A percentile compares a stretch with the other conserved stretches of the same genome.
Evolutionary conservation across 2,329 filamentous ascomycete genomes (phyloP).

Genomic region (Penicillium griseofulvum): DNA sequence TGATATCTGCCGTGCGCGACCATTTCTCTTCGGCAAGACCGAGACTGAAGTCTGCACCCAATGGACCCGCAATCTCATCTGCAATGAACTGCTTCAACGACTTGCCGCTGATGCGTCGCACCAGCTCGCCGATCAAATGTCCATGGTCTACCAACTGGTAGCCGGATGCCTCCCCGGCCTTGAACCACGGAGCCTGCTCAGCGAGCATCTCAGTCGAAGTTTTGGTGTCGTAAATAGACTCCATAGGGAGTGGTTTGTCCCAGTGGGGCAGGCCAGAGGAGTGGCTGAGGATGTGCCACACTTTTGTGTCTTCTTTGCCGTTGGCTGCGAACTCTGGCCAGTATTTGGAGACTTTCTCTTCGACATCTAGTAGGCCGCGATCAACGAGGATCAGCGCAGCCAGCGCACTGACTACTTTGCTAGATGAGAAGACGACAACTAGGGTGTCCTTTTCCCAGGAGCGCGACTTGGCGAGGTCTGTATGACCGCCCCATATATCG

Average conservation of each 20-base stretch:
- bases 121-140: conserved; percentile 45
- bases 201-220: conserved; percentile 32
- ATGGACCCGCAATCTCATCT: conserved; percentile 44
- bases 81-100: conserved; percentile 45
- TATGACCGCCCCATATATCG: conserved; percentile 43
- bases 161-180: conserved; percentile 39
- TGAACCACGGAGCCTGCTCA: conserved; percentile 42
- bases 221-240: conserved; percentile 35
- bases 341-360: conserved; percentile 29
- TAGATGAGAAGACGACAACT: conserved; percentile 26
- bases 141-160: conserved; percentile 43
- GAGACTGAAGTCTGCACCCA: conserved; percentile 49
- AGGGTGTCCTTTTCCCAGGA: conserved; percentile 38
- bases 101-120: conserved; percentile 44
- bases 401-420: conserved; percentile 27
- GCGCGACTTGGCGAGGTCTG: conserved; percentile 30
- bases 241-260: conserved; percentile 27
- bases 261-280: conserved; percentile 24
- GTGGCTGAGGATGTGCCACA: conserved; percentile 27
- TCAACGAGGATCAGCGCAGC: conserved; percentile 28
- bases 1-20: conserved; percentile 40
- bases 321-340: conserved; percentile 36
- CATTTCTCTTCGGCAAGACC: conserved; percentile 45
- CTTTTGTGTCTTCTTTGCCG: conserved; percentile 29
- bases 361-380: conserved; percentile 24